Evolutionary conservation across 495 filamentous ascomycete species (phyloP).

Genomic region (Xylaria sp.): DNA sequence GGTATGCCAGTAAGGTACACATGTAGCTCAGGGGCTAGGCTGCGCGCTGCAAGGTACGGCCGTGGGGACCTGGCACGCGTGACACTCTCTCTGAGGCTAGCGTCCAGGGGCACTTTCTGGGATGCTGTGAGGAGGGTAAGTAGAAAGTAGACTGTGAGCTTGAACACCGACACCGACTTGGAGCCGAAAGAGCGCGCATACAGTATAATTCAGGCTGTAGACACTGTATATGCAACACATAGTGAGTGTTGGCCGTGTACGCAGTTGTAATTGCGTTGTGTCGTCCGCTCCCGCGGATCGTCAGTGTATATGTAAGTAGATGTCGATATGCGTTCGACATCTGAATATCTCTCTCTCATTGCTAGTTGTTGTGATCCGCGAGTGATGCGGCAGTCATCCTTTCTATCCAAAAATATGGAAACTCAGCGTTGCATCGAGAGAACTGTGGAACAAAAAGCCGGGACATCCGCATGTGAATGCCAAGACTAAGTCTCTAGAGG

Average conservation of each 20-base stretch:
- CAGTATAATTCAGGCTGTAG: not conserved
- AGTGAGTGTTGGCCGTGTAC: not conserved
- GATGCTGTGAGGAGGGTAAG: too few relatives aligned
- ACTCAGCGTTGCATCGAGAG: not conserved
- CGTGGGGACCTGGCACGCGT: conserved; percentile 20
- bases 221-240: conserved; percentile 8
- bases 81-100: conserved; percentile 15
- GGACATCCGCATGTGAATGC: conserved; percentile 10
- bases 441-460: not conserved
- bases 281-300: not conserved
- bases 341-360: not conserved
- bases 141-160: not conserved
- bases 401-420: not conserved
- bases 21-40: conserved; percentile 10
- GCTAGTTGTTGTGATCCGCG: not conserved
- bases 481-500: conserved; percentile 6
- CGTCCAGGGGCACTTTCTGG: conserved; percentile 4
- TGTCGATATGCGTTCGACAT: not conserved
- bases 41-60: conserved; percentile 30
- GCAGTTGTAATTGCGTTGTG: conserved; percentile 5
- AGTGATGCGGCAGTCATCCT: not conserved
- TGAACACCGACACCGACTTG: conserved; percentile 17
- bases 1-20: not conserved
- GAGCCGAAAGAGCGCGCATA: conserved; percentile 1
- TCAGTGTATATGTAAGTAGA: not conserved